phyloP scores from a whole-genome alignment of 2,329 filamentous ascomycete genomes.

The Cytospora chrysosperma region DNA sequence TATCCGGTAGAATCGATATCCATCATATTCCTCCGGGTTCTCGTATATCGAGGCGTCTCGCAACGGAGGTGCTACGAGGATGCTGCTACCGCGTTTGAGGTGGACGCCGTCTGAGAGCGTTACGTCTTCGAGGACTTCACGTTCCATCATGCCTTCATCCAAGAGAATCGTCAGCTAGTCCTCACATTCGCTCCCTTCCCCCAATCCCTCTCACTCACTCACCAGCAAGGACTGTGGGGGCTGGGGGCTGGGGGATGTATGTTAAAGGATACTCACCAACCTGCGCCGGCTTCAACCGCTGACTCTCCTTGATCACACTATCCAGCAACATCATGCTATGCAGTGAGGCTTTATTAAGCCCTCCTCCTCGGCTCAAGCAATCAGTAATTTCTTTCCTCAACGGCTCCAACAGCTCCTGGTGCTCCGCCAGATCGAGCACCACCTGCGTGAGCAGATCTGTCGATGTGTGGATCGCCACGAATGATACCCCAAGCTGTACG shows the following conservation, averaged over 20 bases:
- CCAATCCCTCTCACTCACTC: neutral
- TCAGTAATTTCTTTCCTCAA: slow-evolving; percentile 27
- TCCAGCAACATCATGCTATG: slow-evolving; percentile 41
- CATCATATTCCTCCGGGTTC: slow-evolving; percentile 30
- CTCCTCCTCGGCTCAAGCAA: slow-evolving; percentile 26
- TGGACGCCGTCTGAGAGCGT: slow-evolving; percentile 1
- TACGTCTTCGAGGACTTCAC: neutral
- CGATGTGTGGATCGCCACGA: slow-evolving; percentile 44
- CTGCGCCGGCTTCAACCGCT: slow-evolving; percentile 29
- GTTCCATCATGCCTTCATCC: neutral
- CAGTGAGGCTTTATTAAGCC: slow-evolving; percentile 37
- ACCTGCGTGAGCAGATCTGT: slow-evolving; percentile 37
- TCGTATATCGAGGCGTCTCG: slow-evolving; percentile 23
- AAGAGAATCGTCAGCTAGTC: neutral
- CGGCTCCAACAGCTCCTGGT: slow-evolving; percentile 40
- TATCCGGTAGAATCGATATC: slow-evolving; percentile 29
- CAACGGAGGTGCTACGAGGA: neutral
- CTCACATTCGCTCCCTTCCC: neutral
- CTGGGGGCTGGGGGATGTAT: neutral
- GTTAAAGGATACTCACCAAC: neutral
- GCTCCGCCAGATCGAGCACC: slow-evolving; percentile 40
- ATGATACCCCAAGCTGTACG: slow-evolving; percentile 37
- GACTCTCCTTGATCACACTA: slow-evolving; percentile 42
- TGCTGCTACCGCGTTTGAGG: neutral
- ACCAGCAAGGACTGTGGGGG: neutral